These are phyloP conservation scores for Ceratonia siliqua DNA, from an alignment of 306 rosid genomes.

Conservation along the genomic window DNA sequence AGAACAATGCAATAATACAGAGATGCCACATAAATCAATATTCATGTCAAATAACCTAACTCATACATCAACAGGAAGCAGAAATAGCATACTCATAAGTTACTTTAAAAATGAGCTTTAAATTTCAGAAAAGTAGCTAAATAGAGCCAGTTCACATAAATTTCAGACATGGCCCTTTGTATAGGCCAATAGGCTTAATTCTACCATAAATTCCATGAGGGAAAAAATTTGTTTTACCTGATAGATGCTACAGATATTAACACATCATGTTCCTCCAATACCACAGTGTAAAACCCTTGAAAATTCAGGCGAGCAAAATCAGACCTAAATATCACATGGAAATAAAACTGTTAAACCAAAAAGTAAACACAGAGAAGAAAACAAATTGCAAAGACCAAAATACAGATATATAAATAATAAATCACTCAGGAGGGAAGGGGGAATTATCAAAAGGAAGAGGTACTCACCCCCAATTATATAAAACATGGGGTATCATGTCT, in stretches of 20 bases:
- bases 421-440: not conserved
- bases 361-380: slow-evolving; percentile 4
- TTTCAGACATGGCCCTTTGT: not conserved
- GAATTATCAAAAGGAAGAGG: slow-evolving; percentile 27
- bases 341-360: slow-evolving; percentile 31
- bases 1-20: slow-evolving; percentile 24
- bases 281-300: slow-evolving; percentile 88
- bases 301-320: slow-evolving; percentile 88
- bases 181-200: slow-evolving; percentile 3
- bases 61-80: slow-evolving; percentile 23
- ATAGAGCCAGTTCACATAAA: not conserved
- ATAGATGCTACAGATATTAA: slow-evolving; percentile 83
- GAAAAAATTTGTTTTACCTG: slow-evolving; percentile 59
- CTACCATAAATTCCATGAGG: slow-evolving; percentile 24
- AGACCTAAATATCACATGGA: slow-evolving; percentile 62
- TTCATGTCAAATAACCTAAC: slow-evolving; percentile 7
- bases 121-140: slow-evolving; percentile 23
- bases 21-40: slow-evolving; percentile 10
- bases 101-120: slow-evolving; percentile 18
- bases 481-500: slow-evolving; percentile 91
- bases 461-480: slow-evolving; percentile 93
- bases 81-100: slow-evolving; percentile 15
- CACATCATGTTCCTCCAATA: slow-evolving; percentile 89
- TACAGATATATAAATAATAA: not conserved
- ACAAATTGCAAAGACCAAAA: not conserved